Base-by-base conservation (phyloP, 768 basidiomycete species). In the Naganishia onofrii region DNA sequence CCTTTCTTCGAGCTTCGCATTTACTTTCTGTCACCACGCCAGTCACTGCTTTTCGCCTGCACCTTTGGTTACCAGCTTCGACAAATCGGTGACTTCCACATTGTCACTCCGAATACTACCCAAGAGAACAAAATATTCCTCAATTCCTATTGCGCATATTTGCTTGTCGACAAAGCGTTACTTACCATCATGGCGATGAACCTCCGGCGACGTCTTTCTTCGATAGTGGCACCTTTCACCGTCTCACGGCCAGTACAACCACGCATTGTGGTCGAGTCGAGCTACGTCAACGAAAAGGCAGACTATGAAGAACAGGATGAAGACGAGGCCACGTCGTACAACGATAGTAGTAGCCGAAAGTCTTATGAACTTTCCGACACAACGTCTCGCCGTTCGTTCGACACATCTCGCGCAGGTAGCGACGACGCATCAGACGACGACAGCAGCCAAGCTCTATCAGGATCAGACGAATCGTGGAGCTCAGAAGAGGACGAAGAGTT, bases 211-310 rank as follows among this genome's bases (percentile, higher is more conserved):
- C 57, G 57, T 17, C 57, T 58, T 1, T 58, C 57, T 7, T 58
- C 57, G 17, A 58, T 58, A 19, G 57, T 58, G 15, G 57, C 57
- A 2, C 57, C 57, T 23, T 58, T 58, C 57, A 58, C 57, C 21
- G 32, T 38, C 42, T 38, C 57, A 7, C 57, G 57, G 7, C 57
- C n/a, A 38, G n/a, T 23, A 17, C 57, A 38, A 5, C 7, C 34
- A 34, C n/a, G 57, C 34, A 38, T 9, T 58, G 31, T 26, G 12
- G 31, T 23, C 36, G 34, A 38, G 21, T 23, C n/a, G 23, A 2
- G 2, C 36, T 31, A 23, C 21, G 10, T 36, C 34, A 23, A 58
- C 15, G 57, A 58, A 26, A 58, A 58, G 34, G 17, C 10, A 34
- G 32, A 34, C 13, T 21, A 38, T 26, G 34, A 38, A 23, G 57